Conservation (phyloP, 169 alveolate species). For the Hepatocystis sp. region DNA sequence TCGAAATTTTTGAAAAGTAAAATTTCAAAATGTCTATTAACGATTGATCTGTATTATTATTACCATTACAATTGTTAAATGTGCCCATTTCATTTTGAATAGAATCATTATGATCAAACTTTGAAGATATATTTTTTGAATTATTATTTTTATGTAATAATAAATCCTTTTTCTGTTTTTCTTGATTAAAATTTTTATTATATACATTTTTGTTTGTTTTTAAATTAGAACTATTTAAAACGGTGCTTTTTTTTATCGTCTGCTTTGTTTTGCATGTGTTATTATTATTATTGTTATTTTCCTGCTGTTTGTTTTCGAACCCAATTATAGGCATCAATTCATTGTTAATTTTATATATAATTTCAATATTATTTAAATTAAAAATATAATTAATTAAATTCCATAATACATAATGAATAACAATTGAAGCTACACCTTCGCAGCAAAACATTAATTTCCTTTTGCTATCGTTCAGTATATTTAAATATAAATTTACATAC, state of each 20-base stretch:
- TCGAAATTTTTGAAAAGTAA: slow-evolving; percentile 28
- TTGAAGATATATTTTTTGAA: not conserved
- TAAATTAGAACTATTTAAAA: too few species aligned
- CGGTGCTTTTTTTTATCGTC: not conserved
- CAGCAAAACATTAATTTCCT: slow-evolving; percentile 67
- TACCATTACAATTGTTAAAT: not conserved
- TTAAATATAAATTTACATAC: slow-evolving; percentile 44
- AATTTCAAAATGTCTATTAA: slow-evolving; percentile 16
- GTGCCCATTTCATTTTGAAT: slow-evolving; percentile 1
- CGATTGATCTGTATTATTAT: not conserved
- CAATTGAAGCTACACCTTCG: slow-evolving; percentile 46
- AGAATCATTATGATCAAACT: too few species aligned
- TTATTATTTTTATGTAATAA: not conserved
- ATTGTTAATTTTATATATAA: slow-evolving; percentile 26
- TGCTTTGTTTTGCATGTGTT: not conserved
- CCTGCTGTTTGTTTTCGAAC: not conserved
- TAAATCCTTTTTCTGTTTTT: not conserved
- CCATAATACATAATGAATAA: slow-evolving; percentile 60
- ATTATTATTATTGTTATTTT: not conserved
- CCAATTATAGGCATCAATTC: slow-evolving; percentile 23
- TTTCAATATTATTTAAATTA: slow-evolving; percentile 69
- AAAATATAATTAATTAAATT: slow-evolving; percentile 68
- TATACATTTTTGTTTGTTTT: too few species aligned
- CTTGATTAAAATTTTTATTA: too few species aligned
- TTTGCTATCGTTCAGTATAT: slow-evolving; percentile 53